Conservation (phyloP, 2,329 filamentous ascomycete species). For the Cladorrhinum sp. region DNA sequence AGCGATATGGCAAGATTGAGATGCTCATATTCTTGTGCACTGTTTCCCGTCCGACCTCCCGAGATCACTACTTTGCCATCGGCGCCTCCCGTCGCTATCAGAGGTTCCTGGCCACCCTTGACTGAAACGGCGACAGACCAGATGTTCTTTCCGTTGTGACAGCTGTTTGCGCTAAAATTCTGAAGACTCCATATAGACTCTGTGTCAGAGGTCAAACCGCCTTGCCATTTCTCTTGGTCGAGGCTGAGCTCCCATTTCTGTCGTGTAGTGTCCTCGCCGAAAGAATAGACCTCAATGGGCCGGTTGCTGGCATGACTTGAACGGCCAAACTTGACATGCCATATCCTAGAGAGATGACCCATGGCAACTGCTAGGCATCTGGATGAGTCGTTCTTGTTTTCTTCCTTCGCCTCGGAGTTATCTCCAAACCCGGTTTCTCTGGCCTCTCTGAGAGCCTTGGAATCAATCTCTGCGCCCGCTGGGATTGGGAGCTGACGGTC, state of each 20-base stretch:
- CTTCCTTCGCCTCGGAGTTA: constrained; percentile 30
- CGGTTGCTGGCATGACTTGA: constrained; percentile 10
- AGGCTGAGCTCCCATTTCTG: constrained; percentile 65
- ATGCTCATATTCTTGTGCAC: constrained; percentile 9
- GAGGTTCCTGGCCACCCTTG: constrained; percentile 33
- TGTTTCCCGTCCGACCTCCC: neutral
- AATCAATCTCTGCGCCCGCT: constrained; percentile 29
- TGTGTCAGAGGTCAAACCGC: constrained; percentile 1
- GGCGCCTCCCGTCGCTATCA: constrained; percentile 74
- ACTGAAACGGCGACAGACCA: constrained; percentile 64
- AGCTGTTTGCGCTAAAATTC: constrained; percentile 55
- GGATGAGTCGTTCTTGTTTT: constrained; percentile 31
- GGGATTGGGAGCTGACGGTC: constrained; percentile 37
- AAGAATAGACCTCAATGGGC: constrained; percentile 55
- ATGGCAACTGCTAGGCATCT: constrained; percentile 67
- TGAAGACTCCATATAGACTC: constrained; percentile 37
- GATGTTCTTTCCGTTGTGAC: constrained; percentile 84
- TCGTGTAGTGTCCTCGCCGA: constrained; percentile 79
- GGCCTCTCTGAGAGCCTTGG: constrained; percentile 32
- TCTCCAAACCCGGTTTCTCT: constrained; percentile 64
- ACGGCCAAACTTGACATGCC: constrained; percentile 67
- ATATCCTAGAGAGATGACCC: constrained; percentile 87
- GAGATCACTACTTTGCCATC: constrained; percentile 66
- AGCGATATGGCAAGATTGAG: constrained; percentile 25
- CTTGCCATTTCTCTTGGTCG: constrained; percentile 8